phyloP scores from a whole-genome alignment of 768 basidiomycete genomes.

The Dictyophora rubrovolvata region DNA sequence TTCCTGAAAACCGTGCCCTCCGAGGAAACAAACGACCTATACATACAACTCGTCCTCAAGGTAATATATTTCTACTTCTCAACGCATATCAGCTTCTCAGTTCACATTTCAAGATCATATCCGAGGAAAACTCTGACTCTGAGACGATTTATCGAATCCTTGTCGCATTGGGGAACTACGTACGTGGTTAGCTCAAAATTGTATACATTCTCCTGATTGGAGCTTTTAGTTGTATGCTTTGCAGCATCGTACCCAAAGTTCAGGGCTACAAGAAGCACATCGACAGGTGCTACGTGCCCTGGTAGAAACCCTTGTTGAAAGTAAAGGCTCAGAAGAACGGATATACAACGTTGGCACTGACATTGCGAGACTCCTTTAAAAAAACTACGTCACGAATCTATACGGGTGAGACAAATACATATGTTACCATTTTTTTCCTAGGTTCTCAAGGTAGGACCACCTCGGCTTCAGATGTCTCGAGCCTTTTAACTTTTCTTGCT shows the following conservation, averaged over 20 bases:
- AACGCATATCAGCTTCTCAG: neutral
- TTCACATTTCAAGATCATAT: neutral
- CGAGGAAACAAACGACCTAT: constrained; percentile 28
- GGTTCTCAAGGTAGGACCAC: neutral
- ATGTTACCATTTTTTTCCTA: neutral
- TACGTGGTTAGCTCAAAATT: constrained; percentile 23
- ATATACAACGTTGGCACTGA: constrained; percentile 41
- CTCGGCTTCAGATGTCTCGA: neutral
- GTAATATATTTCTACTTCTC: constrained; percentile 21
- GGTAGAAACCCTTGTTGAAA: constrained; percentile 31
- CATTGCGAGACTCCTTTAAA: constrained; percentile 31
- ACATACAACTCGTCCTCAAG: constrained; percentile 35
- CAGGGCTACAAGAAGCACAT: constrained; percentile 30
- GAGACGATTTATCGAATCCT: constrained; percentile 63
- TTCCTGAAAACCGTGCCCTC: constrained; percentile 34
- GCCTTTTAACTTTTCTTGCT: neutral
- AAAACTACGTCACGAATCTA: too few species aligned
- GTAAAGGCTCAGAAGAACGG: constrained; percentile 48
- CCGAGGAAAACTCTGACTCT: constrained; percentile 42
- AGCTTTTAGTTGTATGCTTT: constrained; percentile 37
- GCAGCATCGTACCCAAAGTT: constrained; percentile 23
- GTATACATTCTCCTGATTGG: constrained; percentile 5
- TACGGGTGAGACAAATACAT: too few species aligned
- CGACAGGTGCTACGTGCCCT: constrained; percentile 25
- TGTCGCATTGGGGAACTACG: constrained; percentile 67